Conservation (phyloP, 768 basidiomycete genomes). For the Polyporus arcularius region DNA sequence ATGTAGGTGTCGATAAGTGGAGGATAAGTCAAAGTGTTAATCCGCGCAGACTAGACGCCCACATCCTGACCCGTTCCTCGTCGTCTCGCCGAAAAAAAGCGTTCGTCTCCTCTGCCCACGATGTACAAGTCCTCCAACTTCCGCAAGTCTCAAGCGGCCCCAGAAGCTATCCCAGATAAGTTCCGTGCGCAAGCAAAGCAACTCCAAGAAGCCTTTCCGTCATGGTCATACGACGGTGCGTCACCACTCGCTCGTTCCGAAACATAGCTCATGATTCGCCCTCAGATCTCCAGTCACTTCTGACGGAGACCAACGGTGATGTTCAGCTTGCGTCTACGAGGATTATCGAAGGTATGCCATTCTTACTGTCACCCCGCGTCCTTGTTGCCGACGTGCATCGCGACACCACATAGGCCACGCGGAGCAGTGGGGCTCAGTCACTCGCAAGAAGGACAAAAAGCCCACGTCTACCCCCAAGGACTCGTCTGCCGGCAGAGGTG, state of each 20-base stretch:
- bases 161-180: slow-evolving; percentile 36
- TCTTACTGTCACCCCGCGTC: slow-evolving; percentile 12
- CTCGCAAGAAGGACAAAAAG: slow-evolving; percentile 90
- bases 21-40: background rate
- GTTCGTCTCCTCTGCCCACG: slow-evolving; percentile 23
- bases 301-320: slow-evolving; percentile 70
- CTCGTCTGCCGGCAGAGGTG: slow-evolving; percentile 47
- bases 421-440: slow-evolving; percentile 82
- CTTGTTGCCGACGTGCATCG: slow-evolving; percentile 21
- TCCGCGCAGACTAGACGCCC: slow-evolving; percentile 6
- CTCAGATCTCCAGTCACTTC: slow-evolving; percentile 67
- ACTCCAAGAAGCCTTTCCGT: slow-evolving; percentile 72
- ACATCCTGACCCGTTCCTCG: slow-evolving; percentile 13
- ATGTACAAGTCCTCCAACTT: slow-evolving; percentile 34
- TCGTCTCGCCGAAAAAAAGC: slow-evolving; percentile 23
- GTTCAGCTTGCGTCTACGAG: slow-evolving; percentile 67
- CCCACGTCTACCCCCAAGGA: slow-evolving; percentile 52
- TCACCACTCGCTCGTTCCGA: slow-evolving; percentile 20
- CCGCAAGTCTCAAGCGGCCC: slow-evolving; percentile 28
- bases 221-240: slow-evolving; percentile 70
- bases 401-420: slow-evolving; percentile 53
- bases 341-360: slow-evolving; percentile 68
- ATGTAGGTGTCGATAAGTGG: too few relatives aligned
- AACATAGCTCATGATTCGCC: slow-evolving; percentile 23
- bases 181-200: slow-evolving; percentile 56